Percentiles rank a stretch among this genome's conserved stretches.
These are phyloP conservation scores for Agrocybe pediades DNA, from an alignment of 768 basidiomycete genomes.

Conservation along the genomic window DNA sequence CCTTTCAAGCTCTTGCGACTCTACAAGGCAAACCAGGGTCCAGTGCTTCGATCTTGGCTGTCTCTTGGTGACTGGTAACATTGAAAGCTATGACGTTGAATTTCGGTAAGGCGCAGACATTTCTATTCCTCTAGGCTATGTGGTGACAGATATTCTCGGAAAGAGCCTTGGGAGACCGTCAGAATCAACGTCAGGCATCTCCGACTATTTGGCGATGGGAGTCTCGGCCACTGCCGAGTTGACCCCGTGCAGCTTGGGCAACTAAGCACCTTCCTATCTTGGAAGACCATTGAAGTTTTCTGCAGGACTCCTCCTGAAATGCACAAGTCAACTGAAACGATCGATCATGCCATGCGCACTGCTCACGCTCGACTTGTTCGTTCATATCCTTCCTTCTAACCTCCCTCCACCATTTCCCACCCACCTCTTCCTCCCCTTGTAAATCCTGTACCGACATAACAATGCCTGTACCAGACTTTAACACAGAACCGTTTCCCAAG, in stretches of 20 bases:
- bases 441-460: slow-evolving; percentile 12
- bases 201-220: neutral
- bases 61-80: too few relatives aligned
- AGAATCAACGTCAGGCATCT: neutral
- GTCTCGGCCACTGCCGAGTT: slow-evolving; percentile 13
- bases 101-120: neutral
- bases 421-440: slow-evolving; percentile 14
- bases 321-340: slow-evolving; percentile 24
- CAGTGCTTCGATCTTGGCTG: too few relatives aligned
- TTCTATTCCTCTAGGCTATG: neutral
- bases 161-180: too few relatives aligned
- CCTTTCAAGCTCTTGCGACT: too few relatives aligned
- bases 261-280: slow-evolving; percentile 35
- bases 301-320: slow-evolving; percentile 25
- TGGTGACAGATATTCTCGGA: neutral
- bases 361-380: slow-evolving; percentile 11
- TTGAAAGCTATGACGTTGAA: neutral
- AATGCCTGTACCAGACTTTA: slow-evolving; percentile 30
- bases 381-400: slow-evolving; percentile 12
- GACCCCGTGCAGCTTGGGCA: slow-evolving; percentile 16
- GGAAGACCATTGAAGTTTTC: slow-evolving; percentile 31
- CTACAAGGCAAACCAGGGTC: too few relatives aligned
- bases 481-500: slow-evolving; percentile 26
- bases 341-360: slow-evolving; percentile 34
- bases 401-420: slow-evolving; percentile 17